Evolutionary conservation across 2,329 filamentous ascomycete genomes (phyloP), one percentile per base, ranked within the genome.

Genomic region (Cordyceps militaris): DNA sequence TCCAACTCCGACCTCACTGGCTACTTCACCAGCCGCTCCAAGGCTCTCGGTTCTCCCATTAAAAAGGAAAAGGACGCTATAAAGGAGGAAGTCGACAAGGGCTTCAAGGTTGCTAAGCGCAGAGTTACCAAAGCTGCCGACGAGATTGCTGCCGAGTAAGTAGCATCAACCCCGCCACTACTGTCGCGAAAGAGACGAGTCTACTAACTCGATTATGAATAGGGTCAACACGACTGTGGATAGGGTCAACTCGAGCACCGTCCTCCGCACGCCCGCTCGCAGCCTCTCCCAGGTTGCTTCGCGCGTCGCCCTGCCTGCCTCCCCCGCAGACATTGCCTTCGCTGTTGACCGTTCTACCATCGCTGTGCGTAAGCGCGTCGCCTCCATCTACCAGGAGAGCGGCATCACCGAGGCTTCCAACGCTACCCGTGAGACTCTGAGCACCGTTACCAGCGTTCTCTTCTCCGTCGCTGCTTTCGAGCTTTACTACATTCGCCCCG

Each of bases 271-370:
- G 55, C 76, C 80, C 16, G 75, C 72, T 24, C 80, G 80, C 64
- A 77, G 77, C 46, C 70, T 84, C 53, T 75, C 78, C 13, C 76
- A 82, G 52, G 79, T 82, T 59, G 71, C 76, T 60, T 68, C 76
- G 59, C 85, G 83, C 66, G 82, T 91, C 53, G 82, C 86, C n/a
- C 78, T 95, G 53, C 90, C 90, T 23, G 85, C 90, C 9, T 91
- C 90, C 2, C 91, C 91, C 6, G 86, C 88, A 42, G 84, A 88
- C 60, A 85, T 96, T 36, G 88, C 87, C 40, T 79, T 87, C 63
- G 85, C 83, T 61, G 85, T 95, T 69, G 91, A 94, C 73, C 85
- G 81, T 66, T 84, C 82, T 61, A 84, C 86, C 9, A 70, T 84
- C 46, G 82, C 82, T 16, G 73, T 94, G 59, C 85, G 88, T 69